phyloP scores from a whole-genome alignment of 495 filamentous ascomycete species.

The Xylaria telfairii region DNA sequence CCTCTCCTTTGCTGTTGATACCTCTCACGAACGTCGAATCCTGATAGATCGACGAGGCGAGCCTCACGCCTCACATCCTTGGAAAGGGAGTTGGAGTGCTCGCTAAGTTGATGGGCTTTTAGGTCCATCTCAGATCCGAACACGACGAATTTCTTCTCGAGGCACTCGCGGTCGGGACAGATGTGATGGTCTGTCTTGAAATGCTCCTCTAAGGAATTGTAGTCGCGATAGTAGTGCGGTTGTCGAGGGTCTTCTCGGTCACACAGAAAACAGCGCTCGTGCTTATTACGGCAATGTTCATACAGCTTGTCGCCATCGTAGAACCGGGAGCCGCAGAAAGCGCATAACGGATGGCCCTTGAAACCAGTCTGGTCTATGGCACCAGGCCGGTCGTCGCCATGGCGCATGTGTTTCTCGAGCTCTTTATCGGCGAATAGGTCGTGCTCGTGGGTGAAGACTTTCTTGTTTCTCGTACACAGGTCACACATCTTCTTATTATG shows the following conservation, averaged over 20 bases:
- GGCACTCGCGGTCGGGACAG: constrained; percentile 82
- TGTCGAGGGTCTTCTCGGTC: constrained; percentile 72
- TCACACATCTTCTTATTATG: constrained; percentile 95
- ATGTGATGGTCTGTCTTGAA: constrained; percentile 87
- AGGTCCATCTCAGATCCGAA: constrained; percentile 94
- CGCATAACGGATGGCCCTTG: constrained; percentile 93
- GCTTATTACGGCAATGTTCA: constrained; percentile 85
- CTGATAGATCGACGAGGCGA: constrained; percentile 82
- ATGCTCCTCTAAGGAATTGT: constrained; percentile 81
- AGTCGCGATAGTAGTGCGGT: constrained; percentile 88
- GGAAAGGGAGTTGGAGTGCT: constrained; percentile 75
- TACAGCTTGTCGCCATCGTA: constrained; percentile 97
- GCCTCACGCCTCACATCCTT: constrained; percentile 88
- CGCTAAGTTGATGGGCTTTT: constrained; percentile 82
- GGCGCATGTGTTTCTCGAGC: constrained; percentile 83
- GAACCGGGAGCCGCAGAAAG: constrained; percentile 88
- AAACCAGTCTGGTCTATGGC: constrained; percentile 93
- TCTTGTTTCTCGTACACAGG: constrained; percentile 92
- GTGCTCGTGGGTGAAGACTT: constrained; percentile 98
- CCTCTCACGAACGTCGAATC: constrained; percentile 77
- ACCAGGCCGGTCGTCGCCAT: constrained; percentile 90
- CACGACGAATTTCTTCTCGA: constrained; percentile 98
- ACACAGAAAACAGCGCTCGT: constrained; percentile 95
- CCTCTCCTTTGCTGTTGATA: constrained; percentile 69
- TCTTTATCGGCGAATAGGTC: constrained; percentile 86